A percentile compares a stretch with the other conserved stretches of the same genome.
phyloP scores from a whole-genome alignment of 345 rosid genomes.

The Rhizophora mangle region DNA sequence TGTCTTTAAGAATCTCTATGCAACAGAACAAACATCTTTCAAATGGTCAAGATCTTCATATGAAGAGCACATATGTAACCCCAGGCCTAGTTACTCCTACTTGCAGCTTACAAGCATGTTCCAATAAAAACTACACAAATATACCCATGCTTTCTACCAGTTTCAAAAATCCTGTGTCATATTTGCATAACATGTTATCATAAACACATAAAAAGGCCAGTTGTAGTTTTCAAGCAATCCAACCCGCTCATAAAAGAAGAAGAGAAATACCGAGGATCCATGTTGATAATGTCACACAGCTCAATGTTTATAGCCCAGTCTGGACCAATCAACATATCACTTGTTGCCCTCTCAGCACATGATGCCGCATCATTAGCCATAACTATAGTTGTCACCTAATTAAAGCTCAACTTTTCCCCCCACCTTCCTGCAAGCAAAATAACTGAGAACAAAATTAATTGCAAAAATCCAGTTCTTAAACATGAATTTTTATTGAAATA shows the following conservation, averaged over 20 bases:
- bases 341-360: conserved; percentile 97
- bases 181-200: neutral
- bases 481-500: neutral
- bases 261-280: conserved; percentile 71
- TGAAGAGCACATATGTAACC: neutral
- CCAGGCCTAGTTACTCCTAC: too few species aligned
- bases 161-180: too few species aligned
- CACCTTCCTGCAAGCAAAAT: conserved; percentile 1
- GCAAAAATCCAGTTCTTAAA: neutral
- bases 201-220: neutral
- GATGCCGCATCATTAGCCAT: conserved; percentile 79
- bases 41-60: neutral
- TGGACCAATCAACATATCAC: conserved; percentile 83
- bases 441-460: conserved; percentile 5
- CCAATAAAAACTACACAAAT: too few species aligned
- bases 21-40: neutral
- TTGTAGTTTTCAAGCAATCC: neutral
- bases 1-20: neutral
- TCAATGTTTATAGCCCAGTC: conserved; percentile 97
- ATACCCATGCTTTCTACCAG: too few species aligned
- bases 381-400: conserved; percentile 1
- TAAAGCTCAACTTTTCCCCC: neutral
- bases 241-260: conserved; percentile 3
- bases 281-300: conserved; percentile 83
- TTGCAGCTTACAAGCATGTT: too few species aligned